Evolutionary conservation across 1,284 basidiomycete species (phyloP).

Genomic region (Athelia sp.): DNA sequence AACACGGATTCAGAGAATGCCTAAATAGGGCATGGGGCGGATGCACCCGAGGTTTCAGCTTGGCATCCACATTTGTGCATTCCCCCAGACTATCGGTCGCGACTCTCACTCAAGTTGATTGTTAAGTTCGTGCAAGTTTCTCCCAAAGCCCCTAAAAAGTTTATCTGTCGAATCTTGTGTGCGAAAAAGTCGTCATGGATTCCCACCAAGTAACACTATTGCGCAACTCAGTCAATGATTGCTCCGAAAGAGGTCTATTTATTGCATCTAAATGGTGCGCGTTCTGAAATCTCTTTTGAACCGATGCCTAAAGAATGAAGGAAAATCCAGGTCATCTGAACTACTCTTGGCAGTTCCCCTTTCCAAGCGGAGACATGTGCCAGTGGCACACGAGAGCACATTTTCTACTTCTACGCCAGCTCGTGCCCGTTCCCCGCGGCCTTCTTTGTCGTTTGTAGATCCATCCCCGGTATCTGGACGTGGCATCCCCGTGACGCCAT

Average conservation of each 20-base stretch:
- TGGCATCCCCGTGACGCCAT: slow-evolving; percentile 16
- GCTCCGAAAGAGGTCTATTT: slow-evolving; percentile 51
- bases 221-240: slow-evolving; percentile 51
- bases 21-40: too few species aligned
- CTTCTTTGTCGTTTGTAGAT: slow-evolving; percentile 27
- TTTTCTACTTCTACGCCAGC: slow-evolving; percentile 54
- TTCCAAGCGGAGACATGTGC: slow-evolving; percentile 34
- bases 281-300: slow-evolving; percentile 4
- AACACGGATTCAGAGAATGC: too few species aligned
- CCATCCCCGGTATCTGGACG: slow-evolving; percentile 32
- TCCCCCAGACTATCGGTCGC: too few species aligned
- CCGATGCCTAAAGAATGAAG: slow-evolving; percentile 6
- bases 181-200: slow-evolving; percentile 15
- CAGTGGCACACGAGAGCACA: slow-evolving; percentile 8
- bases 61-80: too few species aligned
- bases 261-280: slow-evolving; percentile 72
- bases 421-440: slow-evolving; percentile 34
- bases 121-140: too few species aligned
- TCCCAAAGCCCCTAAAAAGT: too few species aligned
- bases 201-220: slow-evolving; percentile 33
- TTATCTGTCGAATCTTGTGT: too few species aligned
- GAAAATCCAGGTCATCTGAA: slow-evolving; percentile 62
- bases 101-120: too few species aligned
- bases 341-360: slow-evolving; percentile 58
- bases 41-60: too few species aligned